Evolutionary conservation across 2,329 filamentous ascomycete genomes (phyloP).

Genomic region (Scytalidium sp.): DNA sequence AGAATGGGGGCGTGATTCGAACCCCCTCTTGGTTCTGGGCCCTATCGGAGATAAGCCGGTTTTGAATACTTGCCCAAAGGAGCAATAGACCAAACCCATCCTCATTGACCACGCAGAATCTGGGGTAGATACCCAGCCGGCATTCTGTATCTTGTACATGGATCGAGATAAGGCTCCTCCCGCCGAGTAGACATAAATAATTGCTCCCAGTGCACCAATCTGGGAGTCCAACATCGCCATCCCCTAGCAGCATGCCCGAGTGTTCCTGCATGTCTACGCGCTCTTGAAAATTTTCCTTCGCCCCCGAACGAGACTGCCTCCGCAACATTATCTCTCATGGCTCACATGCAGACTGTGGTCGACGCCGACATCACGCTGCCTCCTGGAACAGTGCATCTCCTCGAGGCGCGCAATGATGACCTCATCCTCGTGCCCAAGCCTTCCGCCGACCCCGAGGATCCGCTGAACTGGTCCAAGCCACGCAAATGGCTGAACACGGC

Average conservation of each 20-base stretch:
- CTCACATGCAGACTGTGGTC: background rate
- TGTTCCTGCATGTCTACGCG: too few species aligned
- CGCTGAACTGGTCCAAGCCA: conserved; percentile 28
- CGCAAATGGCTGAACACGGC: conserved; percentile 25
- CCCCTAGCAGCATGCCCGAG: too few species aligned
- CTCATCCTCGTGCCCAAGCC: conserved; percentile 24
- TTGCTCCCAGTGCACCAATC: too few species aligned
- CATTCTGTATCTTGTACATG: too few species aligned
- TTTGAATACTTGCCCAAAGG: background rate
- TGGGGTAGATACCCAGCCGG: too few species aligned
- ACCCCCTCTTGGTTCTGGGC: background rate
- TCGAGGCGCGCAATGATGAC: conserved; percentile 16
- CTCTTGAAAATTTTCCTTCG: too few species aligned
- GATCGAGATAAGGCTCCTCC: too few species aligned
- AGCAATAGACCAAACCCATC: background rate
- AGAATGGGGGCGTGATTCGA: too few species aligned
- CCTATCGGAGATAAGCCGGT: background rate
- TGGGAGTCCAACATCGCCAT: too few species aligned
- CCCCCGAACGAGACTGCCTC: too few species aligned
- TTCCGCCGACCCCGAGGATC: conserved; percentile 31
- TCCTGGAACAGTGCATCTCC: conserved; percentile 22
- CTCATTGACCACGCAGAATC: background rate
- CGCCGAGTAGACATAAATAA: too few species aligned
- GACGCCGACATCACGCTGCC: background rate
- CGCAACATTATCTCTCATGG: too few species aligned